Conservation (phyloP, 139 green algal species). For the Chlorella sp. region DNA sequence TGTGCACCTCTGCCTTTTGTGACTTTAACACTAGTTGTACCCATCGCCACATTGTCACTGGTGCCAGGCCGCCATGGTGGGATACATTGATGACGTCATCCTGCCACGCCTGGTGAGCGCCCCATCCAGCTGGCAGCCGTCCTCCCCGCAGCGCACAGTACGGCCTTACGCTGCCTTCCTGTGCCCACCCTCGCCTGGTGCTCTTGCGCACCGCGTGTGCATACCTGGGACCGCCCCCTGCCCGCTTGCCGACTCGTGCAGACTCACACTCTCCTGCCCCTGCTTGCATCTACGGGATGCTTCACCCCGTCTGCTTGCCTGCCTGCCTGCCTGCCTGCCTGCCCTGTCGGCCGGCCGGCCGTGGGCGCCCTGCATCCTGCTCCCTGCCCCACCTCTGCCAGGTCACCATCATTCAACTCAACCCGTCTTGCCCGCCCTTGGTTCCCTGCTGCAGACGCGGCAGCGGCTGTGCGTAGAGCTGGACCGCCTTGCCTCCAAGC, state of each 20-base stretch:
- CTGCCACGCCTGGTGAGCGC: constrained; percentile 31
- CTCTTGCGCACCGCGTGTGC: not conserved
- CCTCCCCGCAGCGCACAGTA: not conserved
- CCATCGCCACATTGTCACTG: too few relatives aligned
- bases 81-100: constrained; percentile 78
- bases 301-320: not conserved
- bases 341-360: not conserved
- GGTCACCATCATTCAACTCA: not conserved
- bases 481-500: constrained; percentile 55
- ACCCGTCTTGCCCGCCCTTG: not conserved
- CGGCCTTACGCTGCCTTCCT: not conserved
- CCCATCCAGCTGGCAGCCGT: not conserved
- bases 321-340: not conserved
- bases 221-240: not conserved
- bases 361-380: not conserved
- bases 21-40: not conserved
- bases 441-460: constrained; percentile 50
- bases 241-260: not conserved
- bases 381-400: too few relatives aligned
- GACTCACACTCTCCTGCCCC: not conserved
- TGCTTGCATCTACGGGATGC: not conserved
- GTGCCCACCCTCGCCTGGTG: constrained; percentile 27
- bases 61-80: constrained; percentile 58
- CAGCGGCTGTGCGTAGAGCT: constrained; percentile 62
- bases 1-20: not conserved